A percentile compares a stretch with the other conserved stretches of the same genome.
phyloP scores from a whole-genome alignment of 2,329 filamentous ascomycete genomes.

The Parascedosporium putredinis region DNA sequence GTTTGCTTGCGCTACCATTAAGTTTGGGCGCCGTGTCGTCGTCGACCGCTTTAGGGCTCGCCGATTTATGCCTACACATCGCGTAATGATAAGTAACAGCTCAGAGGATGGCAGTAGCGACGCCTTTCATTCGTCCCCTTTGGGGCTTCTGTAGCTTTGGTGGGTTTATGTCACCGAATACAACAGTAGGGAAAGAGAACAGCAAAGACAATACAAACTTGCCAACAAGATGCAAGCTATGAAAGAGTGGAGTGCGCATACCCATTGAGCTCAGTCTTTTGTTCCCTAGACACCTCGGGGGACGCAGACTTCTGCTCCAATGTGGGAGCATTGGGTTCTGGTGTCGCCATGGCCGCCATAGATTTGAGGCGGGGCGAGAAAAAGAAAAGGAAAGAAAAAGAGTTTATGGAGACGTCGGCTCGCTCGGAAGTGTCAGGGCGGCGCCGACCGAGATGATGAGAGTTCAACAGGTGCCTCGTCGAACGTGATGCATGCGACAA shows the following conservation, averaged over 20 bases:
- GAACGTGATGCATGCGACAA: neutral
- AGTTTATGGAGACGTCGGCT: neutral
- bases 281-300: constrained; percentile 18
- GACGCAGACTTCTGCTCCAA: constrained; percentile 37
- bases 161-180: no score
- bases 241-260: constrained; percentile 17
- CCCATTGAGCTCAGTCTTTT: constrained; percentile 26
- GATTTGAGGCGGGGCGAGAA: neutral
- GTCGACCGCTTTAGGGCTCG: constrained; percentile 11
- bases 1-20: constrained; percentile 17
- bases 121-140: no score
- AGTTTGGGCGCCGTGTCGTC: constrained; percentile 15
- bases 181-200: no score
- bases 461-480: neutral
- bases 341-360: constrained; percentile 43
- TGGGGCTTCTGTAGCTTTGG: no score
- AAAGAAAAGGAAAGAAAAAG: neutral
- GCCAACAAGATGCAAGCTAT: constrained; percentile 13
- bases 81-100: constrained; percentile 14
- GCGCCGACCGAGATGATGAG: neutral
- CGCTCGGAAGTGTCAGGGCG: neutral
- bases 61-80: constrained; percentile 12
- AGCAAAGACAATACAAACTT: constrained; percentile 13
- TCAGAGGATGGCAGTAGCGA: no score
- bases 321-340: constrained; percentile 28